Conservation (phyloP, 106 monocot genomes). For the Dendrobium chrysotoxum region DNA sequence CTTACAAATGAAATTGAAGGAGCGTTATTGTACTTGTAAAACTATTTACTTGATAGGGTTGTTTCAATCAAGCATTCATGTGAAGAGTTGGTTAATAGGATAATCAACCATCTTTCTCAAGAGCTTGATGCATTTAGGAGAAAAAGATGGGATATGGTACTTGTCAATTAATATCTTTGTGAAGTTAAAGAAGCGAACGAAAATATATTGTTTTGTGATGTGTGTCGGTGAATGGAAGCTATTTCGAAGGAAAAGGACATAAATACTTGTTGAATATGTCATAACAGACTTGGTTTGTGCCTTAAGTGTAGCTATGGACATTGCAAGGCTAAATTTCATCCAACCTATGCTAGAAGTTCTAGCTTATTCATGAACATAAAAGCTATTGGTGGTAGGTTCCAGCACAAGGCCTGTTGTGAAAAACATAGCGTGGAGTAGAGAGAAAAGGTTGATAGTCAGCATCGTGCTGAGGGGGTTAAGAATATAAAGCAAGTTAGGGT, state of each 20-base stretch:
- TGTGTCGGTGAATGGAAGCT: slow-evolving; percentile 62
- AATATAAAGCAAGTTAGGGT: slow-evolving; percentile 85
- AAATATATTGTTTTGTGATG: slow-evolving; percentile 51
- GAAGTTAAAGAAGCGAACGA: too few species aligned
- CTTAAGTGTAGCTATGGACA: slow-evolving; percentile 77
- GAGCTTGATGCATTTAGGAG: too few species aligned
- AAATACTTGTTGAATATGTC: slow-evolving; percentile 57
- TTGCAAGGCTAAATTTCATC: slow-evolving; percentile 78
- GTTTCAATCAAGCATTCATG: too few species aligned
- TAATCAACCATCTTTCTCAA: too few species aligned
- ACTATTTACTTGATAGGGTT: too few species aligned
- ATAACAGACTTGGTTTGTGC: slow-evolving; percentile 53
- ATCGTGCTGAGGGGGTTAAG: slow-evolving; percentile 71
- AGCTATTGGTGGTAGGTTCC: slow-evolving; percentile 38
- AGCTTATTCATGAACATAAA: slow-evolving; percentile 76
- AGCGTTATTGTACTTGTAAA: too few species aligned
- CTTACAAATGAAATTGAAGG: too few species aligned
- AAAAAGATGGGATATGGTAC: too few species aligned
- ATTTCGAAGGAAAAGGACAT: slow-evolving; percentile 44
- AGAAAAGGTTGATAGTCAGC: slow-evolving; percentile 49
- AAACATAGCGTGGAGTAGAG: slow-evolving; percentile 82
- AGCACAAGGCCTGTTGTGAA: slow-evolving; percentile 83
- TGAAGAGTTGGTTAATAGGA: too few species aligned
- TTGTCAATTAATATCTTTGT: too few species aligned
- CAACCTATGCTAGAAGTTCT: slow-evolving; percentile 67